Evolutionary conservation across 1,284 basidiomycete genomes (phyloP).

Genomic region (Ganoderma lingzhi): DNA sequence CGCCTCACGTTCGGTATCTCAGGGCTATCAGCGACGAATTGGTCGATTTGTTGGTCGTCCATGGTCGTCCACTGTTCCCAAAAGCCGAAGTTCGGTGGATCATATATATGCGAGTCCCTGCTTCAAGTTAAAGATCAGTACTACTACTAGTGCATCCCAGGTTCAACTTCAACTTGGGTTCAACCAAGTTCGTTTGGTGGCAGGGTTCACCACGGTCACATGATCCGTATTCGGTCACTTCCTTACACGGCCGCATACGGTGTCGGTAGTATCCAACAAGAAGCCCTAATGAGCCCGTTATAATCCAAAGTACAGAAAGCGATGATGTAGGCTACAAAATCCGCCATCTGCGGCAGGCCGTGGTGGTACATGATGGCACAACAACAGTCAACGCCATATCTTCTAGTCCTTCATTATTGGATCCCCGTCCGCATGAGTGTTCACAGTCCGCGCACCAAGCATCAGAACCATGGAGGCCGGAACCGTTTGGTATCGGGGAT

Average conservation of each 20-base stretch:
- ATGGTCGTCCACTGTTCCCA: too few relatives aligned
- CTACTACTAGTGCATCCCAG: too few relatives aligned
- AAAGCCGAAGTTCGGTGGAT: too few relatives aligned
- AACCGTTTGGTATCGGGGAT: background rate
- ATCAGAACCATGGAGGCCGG: background rate
- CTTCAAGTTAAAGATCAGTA: too few relatives aligned
- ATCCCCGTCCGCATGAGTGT: background rate
- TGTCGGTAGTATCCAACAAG: background rate
- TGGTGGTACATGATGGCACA: constrained; percentile 18
- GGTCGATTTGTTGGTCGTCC: too few relatives aligned
- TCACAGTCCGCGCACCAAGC: background rate
- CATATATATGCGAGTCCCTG: too few relatives aligned
- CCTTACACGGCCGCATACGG: background rate
- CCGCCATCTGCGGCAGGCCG: background rate
- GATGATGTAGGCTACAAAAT: constrained; percentile 12
- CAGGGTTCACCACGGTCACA: background rate
- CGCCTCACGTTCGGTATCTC: background rate
- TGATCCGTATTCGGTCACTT: background rate
- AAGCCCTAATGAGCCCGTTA: background rate
- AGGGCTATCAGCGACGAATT: too few relatives aligned
- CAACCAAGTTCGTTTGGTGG: too few relatives aligned
- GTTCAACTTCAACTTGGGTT: too few relatives aligned
- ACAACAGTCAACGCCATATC: constrained; percentile 10
- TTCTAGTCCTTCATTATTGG: constrained; percentile 10
- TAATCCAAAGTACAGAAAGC: constrained; percentile 10